Percentiles rank a stretch among this genome's conserved stretches.
Evolutionary conservation across 805 yeast genomes (phyloP).

Genomic region (Lachancea sp.): DNA sequence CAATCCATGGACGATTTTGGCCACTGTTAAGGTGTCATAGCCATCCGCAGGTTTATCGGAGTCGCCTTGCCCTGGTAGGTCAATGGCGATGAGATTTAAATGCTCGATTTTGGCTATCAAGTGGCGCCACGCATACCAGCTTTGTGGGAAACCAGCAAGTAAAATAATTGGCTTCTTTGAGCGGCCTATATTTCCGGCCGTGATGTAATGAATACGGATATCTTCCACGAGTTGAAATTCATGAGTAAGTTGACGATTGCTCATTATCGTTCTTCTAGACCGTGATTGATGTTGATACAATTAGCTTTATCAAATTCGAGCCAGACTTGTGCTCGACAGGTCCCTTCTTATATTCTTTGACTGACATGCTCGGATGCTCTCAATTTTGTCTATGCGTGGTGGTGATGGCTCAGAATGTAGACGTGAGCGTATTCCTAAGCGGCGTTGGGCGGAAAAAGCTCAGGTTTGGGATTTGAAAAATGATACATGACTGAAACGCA

Average conservation of each 20-base stretch:
- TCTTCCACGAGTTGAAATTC: background rate
- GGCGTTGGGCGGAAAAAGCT: too few species aligned
- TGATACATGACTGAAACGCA: too few species aligned
- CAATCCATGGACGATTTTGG: slow-evolving; percentile 6
- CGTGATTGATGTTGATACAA: too few species aligned
- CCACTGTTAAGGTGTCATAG: slow-evolving; percentile 9
- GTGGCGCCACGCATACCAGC: slow-evolving; percentile 13
- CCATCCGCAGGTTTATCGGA: slow-evolving; percentile 11
- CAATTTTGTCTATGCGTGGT: too few species aligned
- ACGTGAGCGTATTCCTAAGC: too few species aligned
- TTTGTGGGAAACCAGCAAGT: slow-evolving; percentile 12
- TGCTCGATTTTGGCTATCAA: slow-evolving; percentile 4
- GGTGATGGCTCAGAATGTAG: too few species aligned
- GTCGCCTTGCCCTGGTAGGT: slow-evolving; percentile 12
- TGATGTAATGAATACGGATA: slow-evolving; percentile 5
- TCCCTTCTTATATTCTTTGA: too few species aligned
- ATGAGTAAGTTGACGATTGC: background rate
- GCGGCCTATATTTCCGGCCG: background rate
- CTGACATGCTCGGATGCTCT: too few species aligned
- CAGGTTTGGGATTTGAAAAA: too few species aligned
- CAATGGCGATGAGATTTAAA: slow-evolving; percentile 6
- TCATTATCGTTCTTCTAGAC: too few species aligned
- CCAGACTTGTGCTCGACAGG: too few species aligned
- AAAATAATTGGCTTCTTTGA: background rate
- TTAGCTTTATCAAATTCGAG: too few species aligned